phyloP scores from a whole-genome alignment of 805 yeast species.

The Candida ascalaphidarum region DNA sequence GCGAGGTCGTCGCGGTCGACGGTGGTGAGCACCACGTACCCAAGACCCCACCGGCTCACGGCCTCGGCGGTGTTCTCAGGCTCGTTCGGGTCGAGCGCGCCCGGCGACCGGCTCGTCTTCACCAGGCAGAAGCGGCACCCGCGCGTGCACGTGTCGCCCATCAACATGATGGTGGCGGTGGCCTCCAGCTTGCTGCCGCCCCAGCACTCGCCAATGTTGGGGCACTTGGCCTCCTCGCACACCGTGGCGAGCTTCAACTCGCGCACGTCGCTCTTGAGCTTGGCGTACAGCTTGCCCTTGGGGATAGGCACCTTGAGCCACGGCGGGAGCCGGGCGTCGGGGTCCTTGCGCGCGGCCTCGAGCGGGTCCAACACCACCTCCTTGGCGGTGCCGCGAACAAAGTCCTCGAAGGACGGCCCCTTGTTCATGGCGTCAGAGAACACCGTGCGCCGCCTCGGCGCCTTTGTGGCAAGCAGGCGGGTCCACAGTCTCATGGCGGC shows the following conservation, averaged over 20 bases:
- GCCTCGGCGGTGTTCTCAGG: constrained; percentile 99
- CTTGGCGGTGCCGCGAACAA: constrained; percentile 73
- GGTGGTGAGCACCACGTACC: constrained; percentile 94
- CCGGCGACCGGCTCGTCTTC: constrained; percentile 83
- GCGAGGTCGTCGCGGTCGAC: constrained; percentile 92
- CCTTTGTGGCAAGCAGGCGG: too few relatives aligned
- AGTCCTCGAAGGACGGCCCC: constrained; percentile 94
- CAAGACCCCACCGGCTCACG: constrained; percentile 94
- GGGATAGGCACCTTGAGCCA: constrained; percentile 98
- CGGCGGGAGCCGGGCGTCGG: constrained; percentile 68
- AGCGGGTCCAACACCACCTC: constrained; percentile 65
- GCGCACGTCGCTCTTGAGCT: constrained; percentile 75
- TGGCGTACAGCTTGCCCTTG: constrained; percentile 79
- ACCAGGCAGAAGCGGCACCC: constrained; percentile 99
- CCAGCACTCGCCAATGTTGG: constrained; percentile 99
- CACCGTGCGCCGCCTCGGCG: too few relatives aligned
- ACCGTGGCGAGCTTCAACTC: constrained; percentile 90
- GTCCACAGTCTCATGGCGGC: too few relatives aligned
- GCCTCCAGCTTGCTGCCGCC: constrained; percentile 94
- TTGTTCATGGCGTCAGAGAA: constrained; percentile 64
- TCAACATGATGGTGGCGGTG: constrained; percentile 93
- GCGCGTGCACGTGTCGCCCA: constrained; percentile 98
- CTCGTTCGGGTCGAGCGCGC: constrained; percentile 87
- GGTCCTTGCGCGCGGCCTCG: constrained; percentile 60
- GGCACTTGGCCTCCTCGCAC: constrained; percentile 98